These are phyloP conservation scores for Sarocladium kiliense DNA, from an alignment of 2,329 filamentous ascomycete genomes.

Conservation along the genomic window DNA sequence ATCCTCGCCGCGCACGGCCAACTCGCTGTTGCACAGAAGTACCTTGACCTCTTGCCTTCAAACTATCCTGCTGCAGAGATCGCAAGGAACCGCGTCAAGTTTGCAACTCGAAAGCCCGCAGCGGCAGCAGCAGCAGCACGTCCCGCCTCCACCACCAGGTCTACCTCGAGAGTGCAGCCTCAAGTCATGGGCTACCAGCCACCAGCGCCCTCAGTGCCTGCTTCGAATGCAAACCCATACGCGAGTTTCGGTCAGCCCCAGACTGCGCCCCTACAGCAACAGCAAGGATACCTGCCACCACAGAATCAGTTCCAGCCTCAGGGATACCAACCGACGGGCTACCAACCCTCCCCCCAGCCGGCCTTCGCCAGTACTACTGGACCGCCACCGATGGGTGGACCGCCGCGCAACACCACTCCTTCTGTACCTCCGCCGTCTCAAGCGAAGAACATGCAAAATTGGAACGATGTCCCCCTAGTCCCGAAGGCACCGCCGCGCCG, in stretches of 20 bases:
- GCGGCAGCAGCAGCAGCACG: conserved; percentile 17
- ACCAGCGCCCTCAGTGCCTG: conserved; percentile 25
- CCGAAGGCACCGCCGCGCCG: conserved; percentile 68
- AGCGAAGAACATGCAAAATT: conserved; percentile 68
- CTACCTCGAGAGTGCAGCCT: conserved; percentile 35
- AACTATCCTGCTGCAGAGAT: conserved; percentile 84
- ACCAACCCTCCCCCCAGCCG: conserved; percentile 31
- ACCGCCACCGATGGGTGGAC: conserved; percentile 30
- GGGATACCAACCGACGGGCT: conserved; percentile 16
- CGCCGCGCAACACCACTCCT: conserved; percentile 58
- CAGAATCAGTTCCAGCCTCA: conserved; percentile 30
- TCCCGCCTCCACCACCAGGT: conserved; percentile 24
- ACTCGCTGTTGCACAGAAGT: conserved; percentile 80
- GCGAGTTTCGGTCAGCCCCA: conserved; percentile 17
- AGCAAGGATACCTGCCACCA: conserved; percentile 24
- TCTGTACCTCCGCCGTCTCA: conserved; percentile 69
- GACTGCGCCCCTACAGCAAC: conserved; percentile 25
- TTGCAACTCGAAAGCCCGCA: conserved; percentile 65
- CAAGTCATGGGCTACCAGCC: conserved; percentile 41
- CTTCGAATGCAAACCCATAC: conserved; percentile 26
- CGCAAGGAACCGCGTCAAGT: conserved; percentile 76
- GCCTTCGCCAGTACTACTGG: conserved; percentile 31
- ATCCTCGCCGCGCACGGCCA: conserved; percentile 89
- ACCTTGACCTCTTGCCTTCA: conserved; percentile 78
- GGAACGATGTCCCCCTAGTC: conserved; percentile 94